Conservation (phyloP, 176 grass and related monocot genomes). For the Aegilops tauschii region DNA sequence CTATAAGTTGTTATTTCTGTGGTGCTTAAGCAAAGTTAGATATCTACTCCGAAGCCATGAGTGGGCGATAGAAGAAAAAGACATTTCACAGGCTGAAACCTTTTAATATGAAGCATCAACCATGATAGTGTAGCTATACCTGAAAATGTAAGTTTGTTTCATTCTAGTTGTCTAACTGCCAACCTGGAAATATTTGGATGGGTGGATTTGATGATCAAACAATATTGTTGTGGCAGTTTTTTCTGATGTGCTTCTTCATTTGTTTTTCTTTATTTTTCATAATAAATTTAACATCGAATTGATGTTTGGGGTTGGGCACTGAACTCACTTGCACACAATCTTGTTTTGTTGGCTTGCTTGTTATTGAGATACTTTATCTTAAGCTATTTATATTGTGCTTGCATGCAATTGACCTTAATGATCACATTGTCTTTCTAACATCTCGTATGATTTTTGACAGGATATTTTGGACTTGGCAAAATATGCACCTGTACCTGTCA, state of each 20-base stretch:
- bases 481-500: slow-evolving; percentile 82
- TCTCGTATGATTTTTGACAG: slow-evolving; percentile 46
- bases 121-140: neutral
- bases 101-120: neutral
- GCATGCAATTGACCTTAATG: neutral
- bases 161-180: slow-evolving; percentile 17
- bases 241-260: neutral
- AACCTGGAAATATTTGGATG: slow-evolving; percentile 7
- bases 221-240: neutral
- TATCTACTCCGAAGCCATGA: neutral
- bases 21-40: slow-evolving; percentile 10
- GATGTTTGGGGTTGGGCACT: neutral
- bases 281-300: neutral
- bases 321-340: slow-evolving; percentile 1
- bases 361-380: neutral
- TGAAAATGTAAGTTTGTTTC: neutral
- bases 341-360: neutral
- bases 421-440: slow-evolving; percentile 7
- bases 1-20: neutral
- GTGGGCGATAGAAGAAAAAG: neutral
- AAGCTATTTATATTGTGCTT: neutral
- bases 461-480: slow-evolving; percentile 94
- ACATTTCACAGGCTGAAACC: neutral
- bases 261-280: neutral
- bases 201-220: neutral